These are phyloP conservation scores for Colletotrichum musicola DNA, from an alignment of 2,329 filamentous ascomycete species.

Conservation along the genomic window DNA sequence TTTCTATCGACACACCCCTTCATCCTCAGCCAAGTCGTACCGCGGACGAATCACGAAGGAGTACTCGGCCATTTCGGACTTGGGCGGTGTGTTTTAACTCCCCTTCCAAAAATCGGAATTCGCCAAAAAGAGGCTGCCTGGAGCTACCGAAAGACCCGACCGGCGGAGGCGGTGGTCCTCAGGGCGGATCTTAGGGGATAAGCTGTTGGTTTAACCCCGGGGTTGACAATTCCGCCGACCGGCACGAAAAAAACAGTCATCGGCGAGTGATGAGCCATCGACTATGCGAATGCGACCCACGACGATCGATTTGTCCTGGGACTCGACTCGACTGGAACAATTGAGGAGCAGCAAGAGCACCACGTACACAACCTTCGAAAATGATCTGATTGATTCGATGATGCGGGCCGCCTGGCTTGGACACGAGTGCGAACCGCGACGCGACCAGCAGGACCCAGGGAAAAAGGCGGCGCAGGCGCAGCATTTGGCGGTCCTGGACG, in stretches of 20 bases:
- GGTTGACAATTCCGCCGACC: not conserved
- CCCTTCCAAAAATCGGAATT: slow-evolving; percentile 18
- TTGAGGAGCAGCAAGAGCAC: not conserved
- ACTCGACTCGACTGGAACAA: not conserved
- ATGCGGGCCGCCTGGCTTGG: not conserved
- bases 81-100: slow-evolving; percentile 38
- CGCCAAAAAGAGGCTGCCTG: slow-evolving; percentile 32
- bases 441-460: slow-evolving; percentile 2
- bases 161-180: not conserved
- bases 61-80: slow-evolving; percentile 23
- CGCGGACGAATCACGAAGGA: slow-evolving; percentile 30
- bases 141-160: slow-evolving; percentile 30
- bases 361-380: not conserved
- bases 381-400: slow-evolving; percentile 15
- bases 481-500: slow-evolving; percentile 4
- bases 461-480: slow-evolving; percentile 21
- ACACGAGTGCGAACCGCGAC: slow-evolving; percentile 22
- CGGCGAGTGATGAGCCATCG: slow-evolving; percentile 7
- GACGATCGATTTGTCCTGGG: not conserved
- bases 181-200: no score
- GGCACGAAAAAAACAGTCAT: slow-evolving; percentile 9
- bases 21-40: slow-evolving; percentile 12
- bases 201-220: no score
- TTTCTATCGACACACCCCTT: slow-evolving; percentile 27
- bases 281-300: not conserved